phyloP scores from a whole-genome alignment of 2,329 filamentous ascomycete genomes.

The Beauveria australis region DNA sequence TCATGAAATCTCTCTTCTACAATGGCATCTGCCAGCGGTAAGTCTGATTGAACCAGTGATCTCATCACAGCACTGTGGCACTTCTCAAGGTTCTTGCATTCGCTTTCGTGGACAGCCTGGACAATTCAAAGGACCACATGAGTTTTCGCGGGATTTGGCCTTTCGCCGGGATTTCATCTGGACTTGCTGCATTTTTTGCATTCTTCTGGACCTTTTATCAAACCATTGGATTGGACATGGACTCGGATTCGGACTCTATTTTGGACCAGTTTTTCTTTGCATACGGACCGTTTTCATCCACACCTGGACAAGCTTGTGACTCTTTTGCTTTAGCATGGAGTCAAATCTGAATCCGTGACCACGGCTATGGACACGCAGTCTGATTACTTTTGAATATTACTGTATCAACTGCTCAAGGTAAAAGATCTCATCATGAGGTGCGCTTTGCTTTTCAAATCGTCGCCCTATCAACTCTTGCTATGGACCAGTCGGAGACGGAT shows the following conservation, averaged over 20 bases:
- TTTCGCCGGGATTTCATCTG: background rate
- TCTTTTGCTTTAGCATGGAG: background rate
- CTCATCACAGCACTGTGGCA: background rate
- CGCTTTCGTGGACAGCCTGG: background rate
- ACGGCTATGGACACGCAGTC: slow-evolving; percentile 4
- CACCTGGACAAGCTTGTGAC: background rate
- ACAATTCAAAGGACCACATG: background rate
- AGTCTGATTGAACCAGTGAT: slow-evolving; percentile 19
- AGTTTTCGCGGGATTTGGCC: background rate
- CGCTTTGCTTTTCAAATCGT: background rate
- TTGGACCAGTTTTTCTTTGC: background rate
- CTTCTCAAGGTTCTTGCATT: background rate
- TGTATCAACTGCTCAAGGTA: slow-evolving; percentile 9
- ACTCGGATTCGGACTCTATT: background rate
- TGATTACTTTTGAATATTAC: slow-evolving; percentile 10
- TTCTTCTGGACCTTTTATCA: background rate
- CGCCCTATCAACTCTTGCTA: background rate
- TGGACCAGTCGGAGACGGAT: background rate
- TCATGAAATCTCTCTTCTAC: slow-evolving; percentile 14
- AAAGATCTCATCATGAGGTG: background rate
- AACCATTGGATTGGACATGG: slow-evolving; percentile 2
- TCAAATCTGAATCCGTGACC: background rate
- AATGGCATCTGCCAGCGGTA: slow-evolving; percentile 22
- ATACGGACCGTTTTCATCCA: background rate
- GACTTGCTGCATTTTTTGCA: background rate